Evolutionary conservation across 208 protist species (phyloP).

Genomic region (Leishmania tarentolae): DNA sequence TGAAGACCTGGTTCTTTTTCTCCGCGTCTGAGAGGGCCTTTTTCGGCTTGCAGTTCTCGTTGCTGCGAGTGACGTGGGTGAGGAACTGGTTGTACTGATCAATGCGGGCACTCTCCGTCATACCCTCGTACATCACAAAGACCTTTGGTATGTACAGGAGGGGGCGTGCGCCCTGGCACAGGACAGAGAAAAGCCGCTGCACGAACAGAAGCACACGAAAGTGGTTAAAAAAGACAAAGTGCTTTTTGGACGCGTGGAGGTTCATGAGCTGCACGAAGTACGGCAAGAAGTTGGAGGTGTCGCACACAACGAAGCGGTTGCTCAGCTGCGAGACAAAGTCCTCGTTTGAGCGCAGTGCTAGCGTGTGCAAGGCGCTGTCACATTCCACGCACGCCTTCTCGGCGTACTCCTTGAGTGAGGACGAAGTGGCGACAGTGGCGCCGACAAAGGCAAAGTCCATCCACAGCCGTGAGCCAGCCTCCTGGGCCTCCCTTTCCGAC

Average conservation of each 20-base stretch:
- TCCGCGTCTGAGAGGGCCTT: conserved; percentile 54
- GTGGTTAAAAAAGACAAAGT: conserved; percentile 94
- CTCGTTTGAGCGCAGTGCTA: conserved; percentile 44
- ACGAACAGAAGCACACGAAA: conserved; percentile 71
- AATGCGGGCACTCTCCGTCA: conserved; percentile 70
- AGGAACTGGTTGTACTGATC: conserved; percentile 89
- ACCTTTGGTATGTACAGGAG: conserved; percentile 72
- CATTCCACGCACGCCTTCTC: conserved; percentile 23
- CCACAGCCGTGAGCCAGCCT: not conserved
- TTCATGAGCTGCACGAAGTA: conserved; percentile 87
- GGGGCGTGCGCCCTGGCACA: conserved; percentile 49
- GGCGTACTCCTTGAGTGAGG: conserved; percentile 45
- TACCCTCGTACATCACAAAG: conserved; percentile 88
- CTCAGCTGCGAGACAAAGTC: conserved; percentile 77
- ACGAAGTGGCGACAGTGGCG: conserved; percentile 80
- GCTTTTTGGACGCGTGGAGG: conserved; percentile 87
- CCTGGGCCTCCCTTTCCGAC: too few relatives aligned
- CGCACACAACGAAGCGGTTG: conserved; percentile 78
- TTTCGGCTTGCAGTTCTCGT: conserved; percentile 23
- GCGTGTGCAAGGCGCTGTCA: conserved; percentile 37
- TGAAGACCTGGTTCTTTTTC: conserved; percentile 81
- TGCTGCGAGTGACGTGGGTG: conserved; percentile 38
- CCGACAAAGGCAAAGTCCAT: conserved; percentile 88
- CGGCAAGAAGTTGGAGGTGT: conserved; percentile 67
- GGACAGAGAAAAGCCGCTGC: conserved; percentile 54